Base-by-base conservation (phyloP, 192 early-diverging fungal species). In the Tieghemiomyces parasiticus region DNA sequence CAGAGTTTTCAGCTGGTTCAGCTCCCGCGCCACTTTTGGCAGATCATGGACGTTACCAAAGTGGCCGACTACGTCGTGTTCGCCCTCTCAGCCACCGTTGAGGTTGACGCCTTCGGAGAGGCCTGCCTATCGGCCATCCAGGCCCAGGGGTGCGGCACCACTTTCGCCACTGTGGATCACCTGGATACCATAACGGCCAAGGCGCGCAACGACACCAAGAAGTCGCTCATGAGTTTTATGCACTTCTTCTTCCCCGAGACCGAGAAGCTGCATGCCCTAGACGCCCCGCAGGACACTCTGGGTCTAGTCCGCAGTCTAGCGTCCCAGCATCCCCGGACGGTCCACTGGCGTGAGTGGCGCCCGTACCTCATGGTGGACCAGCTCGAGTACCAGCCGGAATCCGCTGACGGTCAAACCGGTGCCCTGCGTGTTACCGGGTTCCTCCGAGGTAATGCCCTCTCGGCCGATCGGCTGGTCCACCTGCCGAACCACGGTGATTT, bases 41-140 rank as follows among this genome's bases (percentile, higher is more conserved):
- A 89, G 42, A 83, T 95, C 35, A 66, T 98, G 60, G 90, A 96
- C 70, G 86, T 82, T 2, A 81, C 86, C 66, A 93, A 91, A 70
- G 85, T 93, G 0, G 90, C 91, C 35, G 95, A 98, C 67, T 92
- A 89, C 63, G 76, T 89, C 61, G 61, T 98, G 53, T 84, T 91
- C 66, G 78, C 88, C 1, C 67, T 98, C 64, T 93, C 91, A 46
- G 89, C 92, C 19, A 78, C 83, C 3, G 83, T 84, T 12, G 93
- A 96, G 67, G 95, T 98, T 9, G 95, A 96, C 66, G 77, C 75
- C 35, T 94, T 95, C 79, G 95, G 95, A 44, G 85, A 91, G 67
- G 77, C 76, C 59, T 81, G 83, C 55, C 66, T 99, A 66, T 77
- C 78, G 35, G 81, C 87, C 31, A 85, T 99, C 61, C 87, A 90